Percentiles rank a stretch among this genome's conserved stretches.
Evolutionary conservation across 352 stramenopile genomes (phyloP).

Genomic region (Phytophthora sp.): DNA sequence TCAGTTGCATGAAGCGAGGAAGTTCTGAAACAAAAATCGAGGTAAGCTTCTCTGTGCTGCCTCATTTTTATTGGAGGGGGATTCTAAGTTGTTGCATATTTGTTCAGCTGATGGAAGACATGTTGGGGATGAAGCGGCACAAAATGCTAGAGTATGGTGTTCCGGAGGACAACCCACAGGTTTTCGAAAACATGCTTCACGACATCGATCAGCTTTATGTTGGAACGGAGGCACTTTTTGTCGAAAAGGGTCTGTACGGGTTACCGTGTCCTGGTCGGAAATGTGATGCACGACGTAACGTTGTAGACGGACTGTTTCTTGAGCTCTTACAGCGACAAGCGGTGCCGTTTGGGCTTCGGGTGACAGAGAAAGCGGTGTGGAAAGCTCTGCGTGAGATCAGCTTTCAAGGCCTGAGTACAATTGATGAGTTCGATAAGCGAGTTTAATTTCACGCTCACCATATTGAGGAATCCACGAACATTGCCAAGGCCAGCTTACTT

Average conservation of each 20-base stretch:
- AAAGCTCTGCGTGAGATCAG: not conserved
- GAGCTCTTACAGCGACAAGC: constrained; percentile 25
- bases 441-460: constrained; percentile 6
- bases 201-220: constrained; percentile 31
- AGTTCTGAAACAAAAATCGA: constrained; percentile 30
- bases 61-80: too few species aligned
- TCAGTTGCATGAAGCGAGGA: constrained; percentile 32
- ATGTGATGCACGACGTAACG: constrained; percentile 10
- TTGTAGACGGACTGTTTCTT: constrained; percentile 28
- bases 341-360: constrained; percentile 24
- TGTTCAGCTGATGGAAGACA: constrained; percentile 24
- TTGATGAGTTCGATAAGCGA: not conserved
- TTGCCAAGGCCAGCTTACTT: constrained; percentile 10
- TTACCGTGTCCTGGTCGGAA: constrained; percentile 29
- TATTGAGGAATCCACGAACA: constrained; percentile 11
- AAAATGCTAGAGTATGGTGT: constrained; percentile 1
- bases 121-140: constrained; percentile 12
- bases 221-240: constrained; percentile 15
- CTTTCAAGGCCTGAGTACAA: not conserved
- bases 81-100: not conserved
- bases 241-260: constrained; percentile 9
- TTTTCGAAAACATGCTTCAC: not conserved
- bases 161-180: constrained; percentile 6
- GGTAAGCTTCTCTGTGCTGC: too few species aligned
- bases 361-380: constrained; percentile 14